These are phyloP conservation scores for Bathelium albidoporum DNA, from an alignment of 495 filamentous ascomycete species.

Conservation along the genomic window DNA sequence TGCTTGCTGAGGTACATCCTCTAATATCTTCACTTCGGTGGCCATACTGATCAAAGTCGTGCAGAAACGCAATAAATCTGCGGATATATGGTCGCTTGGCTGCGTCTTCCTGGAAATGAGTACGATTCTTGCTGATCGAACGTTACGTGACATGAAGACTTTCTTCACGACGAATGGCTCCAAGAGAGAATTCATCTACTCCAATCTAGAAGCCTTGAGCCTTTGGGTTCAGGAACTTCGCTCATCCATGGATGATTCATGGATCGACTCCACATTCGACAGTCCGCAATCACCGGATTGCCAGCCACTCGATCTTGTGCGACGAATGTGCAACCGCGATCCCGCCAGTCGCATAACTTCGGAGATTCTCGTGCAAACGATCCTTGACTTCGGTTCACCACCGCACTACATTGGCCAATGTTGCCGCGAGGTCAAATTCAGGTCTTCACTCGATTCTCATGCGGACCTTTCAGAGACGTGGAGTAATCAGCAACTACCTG, in stretches of 20 bases:
- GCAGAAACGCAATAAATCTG: background rate
- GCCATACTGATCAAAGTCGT: background rate
- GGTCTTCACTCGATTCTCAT: background rate
- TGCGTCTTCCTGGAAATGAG: constrained; percentile 8
- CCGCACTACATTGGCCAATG: background rate
- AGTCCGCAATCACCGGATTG: background rate
- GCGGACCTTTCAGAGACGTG: background rate
- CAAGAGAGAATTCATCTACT: background rate
- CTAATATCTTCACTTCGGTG: background rate
- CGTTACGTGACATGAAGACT: background rate
- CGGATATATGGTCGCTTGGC: constrained; percentile 7
- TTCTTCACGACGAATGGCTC: constrained; percentile 1
- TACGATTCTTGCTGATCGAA: constrained; percentile 2
- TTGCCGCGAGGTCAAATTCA: background rate
- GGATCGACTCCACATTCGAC: background rate
- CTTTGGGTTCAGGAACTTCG: background rate
- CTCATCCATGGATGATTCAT: background rate
- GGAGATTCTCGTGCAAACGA: background rate
- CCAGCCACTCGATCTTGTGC: background rate
- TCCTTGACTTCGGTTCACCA: background rate
- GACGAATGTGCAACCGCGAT: background rate
- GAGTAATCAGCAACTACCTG: background rate
- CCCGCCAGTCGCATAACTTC: background rate
- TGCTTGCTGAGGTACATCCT: background rate
- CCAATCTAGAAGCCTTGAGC: background rate